Conservation (phyloP, 192 early-diverging fungal species). For the Backusella morwellensis region DNA sequence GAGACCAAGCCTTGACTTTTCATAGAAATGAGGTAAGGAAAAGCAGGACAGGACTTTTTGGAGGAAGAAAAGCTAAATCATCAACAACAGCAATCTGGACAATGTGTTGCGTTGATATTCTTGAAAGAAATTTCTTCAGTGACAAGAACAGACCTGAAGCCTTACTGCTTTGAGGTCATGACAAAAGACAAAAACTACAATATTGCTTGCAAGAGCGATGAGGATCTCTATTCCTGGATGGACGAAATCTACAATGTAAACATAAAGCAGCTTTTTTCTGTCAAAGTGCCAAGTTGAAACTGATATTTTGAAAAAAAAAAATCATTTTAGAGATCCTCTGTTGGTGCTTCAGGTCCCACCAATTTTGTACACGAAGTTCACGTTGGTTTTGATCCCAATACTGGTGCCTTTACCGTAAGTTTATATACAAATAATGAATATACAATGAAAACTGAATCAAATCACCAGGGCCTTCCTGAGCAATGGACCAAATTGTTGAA, state of each 20-base stretch:
- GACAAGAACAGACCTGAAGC: slow-evolving; percentile 82
- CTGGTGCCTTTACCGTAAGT: slow-evolving; percentile 59
- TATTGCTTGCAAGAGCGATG: slow-evolving; percentile 90
- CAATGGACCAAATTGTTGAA: slow-evolving; percentile 95
- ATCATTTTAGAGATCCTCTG: slow-evolving; percentile 59
- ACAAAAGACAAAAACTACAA: slow-evolving; percentile 94
- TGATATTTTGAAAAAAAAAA: background rate
- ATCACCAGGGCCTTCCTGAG: slow-evolving; percentile 79
- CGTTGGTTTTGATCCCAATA: slow-evolving; percentile 65
- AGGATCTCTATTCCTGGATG: slow-evolving; percentile 98
- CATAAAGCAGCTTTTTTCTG: background rate
- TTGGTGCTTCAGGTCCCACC: slow-evolving; percentile 80
- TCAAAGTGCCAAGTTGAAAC: background rate
- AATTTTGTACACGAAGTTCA: slow-evolving; percentile 89
- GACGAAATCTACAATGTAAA: slow-evolving; percentile 92
- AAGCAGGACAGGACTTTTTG: background rate
- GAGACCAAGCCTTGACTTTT: slow-evolving; percentile 87
- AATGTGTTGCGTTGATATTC: slow-evolving; percentile 86
- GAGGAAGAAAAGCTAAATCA: background rate
- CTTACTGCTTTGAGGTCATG: slow-evolving; percentile 91
- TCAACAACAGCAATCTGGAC: slow-evolving; percentile 67
- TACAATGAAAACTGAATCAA: background rate
- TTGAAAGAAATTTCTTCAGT: slow-evolving; percentile 91
- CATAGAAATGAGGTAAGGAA: slow-evolving; percentile 88
- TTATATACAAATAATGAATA: background rate